These are phyloP conservation scores for Dissoconium aciculare DNA, from an alignment of 2,329 filamentous ascomycete species.

Conservation along the genomic window DNA sequence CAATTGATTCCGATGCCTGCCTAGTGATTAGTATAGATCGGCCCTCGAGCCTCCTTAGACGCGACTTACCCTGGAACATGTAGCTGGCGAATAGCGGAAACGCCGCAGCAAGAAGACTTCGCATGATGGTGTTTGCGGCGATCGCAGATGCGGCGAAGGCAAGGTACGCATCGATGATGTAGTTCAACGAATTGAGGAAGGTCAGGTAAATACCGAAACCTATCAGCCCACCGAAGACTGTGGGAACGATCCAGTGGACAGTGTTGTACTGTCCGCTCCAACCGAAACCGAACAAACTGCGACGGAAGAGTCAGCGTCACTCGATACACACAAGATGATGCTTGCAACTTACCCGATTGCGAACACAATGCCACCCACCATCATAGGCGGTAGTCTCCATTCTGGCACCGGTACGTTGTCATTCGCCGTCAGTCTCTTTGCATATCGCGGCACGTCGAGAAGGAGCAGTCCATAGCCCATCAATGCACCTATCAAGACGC, in stretches of 20 bases:
- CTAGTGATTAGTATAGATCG: slow-evolving; percentile 1
- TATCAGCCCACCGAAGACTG: slow-evolving; percentile 35
- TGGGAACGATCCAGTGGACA: slow-evolving; percentile 27
- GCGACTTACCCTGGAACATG: slow-evolving; percentile 12
- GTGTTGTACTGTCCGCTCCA: slow-evolving; percentile 15
- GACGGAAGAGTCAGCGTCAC: slow-evolving; percentile 23
- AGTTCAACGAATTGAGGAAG: slow-evolving; percentile 44
- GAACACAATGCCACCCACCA: slow-evolving; percentile 34
- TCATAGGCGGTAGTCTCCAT: slow-evolving; percentile 30
- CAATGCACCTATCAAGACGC: slow-evolving; percentile 39
- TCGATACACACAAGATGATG: slow-evolving; percentile 41
- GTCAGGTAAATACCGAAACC: slow-evolving; percentile 44
- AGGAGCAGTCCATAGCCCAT: slow-evolving; percentile 17
- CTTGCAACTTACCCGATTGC: slow-evolving; percentile 26
- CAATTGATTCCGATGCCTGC: slow-evolving; percentile 35
- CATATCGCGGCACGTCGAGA: slow-evolving; percentile 21
- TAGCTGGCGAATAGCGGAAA: slow-evolving; percentile 39
- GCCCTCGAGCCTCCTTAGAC: too few species aligned
- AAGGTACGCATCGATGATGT: slow-evolving; percentile 44
- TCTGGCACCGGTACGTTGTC: slow-evolving; percentile 29
- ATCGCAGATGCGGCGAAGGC: slow-evolving; percentile 40
- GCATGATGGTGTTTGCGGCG: slow-evolving; percentile 41
- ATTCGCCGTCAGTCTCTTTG: slow-evolving; percentile 20
- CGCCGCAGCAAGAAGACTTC: slow-evolving; percentile 35
- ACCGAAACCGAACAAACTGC: slow-evolving; percentile 21